Evolutionary conservation across 306 rosid genomes (phyloP).

Genomic region (Comarum palustre): DNA sequence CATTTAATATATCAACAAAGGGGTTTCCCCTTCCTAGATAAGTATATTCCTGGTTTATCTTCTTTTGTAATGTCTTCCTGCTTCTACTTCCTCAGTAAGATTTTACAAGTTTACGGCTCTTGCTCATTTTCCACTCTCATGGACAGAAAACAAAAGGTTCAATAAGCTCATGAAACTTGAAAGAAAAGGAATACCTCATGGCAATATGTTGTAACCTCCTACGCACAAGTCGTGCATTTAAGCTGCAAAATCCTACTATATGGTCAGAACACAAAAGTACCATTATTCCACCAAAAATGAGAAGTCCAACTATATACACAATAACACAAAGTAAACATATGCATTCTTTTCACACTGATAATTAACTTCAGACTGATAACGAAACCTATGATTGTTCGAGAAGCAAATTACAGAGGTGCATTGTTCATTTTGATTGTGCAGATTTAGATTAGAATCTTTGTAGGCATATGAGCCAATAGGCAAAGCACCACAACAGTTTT

Average conservation of each 20-base stretch:
- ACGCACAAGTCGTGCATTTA: slow-evolving; percentile 78
- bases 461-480: background rate
- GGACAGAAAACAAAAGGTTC: background rate
- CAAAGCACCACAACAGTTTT: background rate
- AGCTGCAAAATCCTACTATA: slow-evolving; percentile 45
- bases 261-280: slow-evolving; percentile 1
- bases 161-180: slow-evolving; percentile 1
- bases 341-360: background rate
- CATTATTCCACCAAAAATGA: background rate
- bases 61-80: background rate
- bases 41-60: background rate
- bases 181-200: slow-evolving; percentile 47
- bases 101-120: background rate
- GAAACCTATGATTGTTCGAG: background rate
- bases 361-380: background rate
- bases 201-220: slow-evolving; percentile 83
- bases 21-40: background rate
- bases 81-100: background rate
- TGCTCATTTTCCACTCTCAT: background rate
- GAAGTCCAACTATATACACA: background rate
- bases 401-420: background rate
- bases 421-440: background rate
- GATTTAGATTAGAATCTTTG: background rate
- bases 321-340: too few relatives aligned
- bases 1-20: background rate